Conservation (phyloP, 169 alveolate species). For the Babesia bovis region DNA sequence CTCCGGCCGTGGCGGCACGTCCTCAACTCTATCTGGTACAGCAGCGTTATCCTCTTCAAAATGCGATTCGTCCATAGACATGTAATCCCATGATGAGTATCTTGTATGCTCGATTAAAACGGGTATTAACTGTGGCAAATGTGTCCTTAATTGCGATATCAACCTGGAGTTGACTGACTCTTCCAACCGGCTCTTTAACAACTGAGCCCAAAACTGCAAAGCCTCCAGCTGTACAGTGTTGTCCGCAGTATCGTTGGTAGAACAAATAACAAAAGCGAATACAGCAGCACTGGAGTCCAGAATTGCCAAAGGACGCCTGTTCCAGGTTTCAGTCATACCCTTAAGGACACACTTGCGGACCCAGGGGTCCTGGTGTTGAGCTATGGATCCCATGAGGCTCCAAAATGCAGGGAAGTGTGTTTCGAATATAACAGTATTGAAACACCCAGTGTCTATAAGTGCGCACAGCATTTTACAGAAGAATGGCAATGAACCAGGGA, state of each 20-base stretch:
- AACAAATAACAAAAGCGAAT: conserved; percentile 70
- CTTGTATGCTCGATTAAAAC: conserved; percentile 75
- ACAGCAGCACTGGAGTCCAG: conserved; percentile 74
- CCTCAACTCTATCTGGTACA: conserved; percentile 81
- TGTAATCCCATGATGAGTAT: conserved; percentile 83
- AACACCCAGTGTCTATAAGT: conserved; percentile 40
- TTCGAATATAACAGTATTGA: conserved; percentile 54
- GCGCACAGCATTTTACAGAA: conserved; percentile 38
- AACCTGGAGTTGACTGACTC: conserved; percentile 58
- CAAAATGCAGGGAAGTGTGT: conserved; percentile 68
- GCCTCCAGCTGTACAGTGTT: conserved; percentile 81
- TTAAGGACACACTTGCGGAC: conserved; percentile 70
- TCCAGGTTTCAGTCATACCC: conserved; percentile 75
- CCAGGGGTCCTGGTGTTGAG: conserved; percentile 68
- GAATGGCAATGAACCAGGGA: neutral
- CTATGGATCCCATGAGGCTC: conserved; percentile 74
- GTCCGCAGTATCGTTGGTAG: conserved; percentile 73
- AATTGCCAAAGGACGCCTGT: conserved; percentile 67
- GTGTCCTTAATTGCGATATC: conserved; percentile 34
- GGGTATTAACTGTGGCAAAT: conserved; percentile 64
- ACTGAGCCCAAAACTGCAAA: conserved; percentile 80
- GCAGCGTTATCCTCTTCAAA: conserved; percentile 83
- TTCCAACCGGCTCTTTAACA: conserved; percentile 68
- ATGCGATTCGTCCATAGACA: conserved; percentile 87
- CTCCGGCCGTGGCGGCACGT: conserved; percentile 73